phyloP scores from a whole-genome alignment of 192 early-diverging fungal species.

The Linnemannia hyalina region DNA sequence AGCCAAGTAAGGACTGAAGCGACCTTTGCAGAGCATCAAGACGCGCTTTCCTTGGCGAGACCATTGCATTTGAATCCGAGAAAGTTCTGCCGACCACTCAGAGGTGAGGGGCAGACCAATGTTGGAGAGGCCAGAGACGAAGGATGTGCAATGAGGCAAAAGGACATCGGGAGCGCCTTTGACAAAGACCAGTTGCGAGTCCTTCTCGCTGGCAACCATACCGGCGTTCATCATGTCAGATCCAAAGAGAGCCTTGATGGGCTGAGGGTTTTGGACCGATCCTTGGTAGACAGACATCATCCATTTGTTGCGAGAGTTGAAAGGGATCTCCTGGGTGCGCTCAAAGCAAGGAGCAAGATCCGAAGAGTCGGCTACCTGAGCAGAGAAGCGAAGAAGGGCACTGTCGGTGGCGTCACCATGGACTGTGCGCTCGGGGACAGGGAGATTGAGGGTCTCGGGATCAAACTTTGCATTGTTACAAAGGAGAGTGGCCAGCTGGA shows the following conservation, averaged over 20 bases:
- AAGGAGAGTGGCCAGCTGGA: conserved; percentile 61
- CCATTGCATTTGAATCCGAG: conserved; percentile 68
- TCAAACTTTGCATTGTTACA: conserved; percentile 79
- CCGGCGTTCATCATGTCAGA: conserved; percentile 14
- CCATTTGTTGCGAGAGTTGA: conserved; percentile 81
- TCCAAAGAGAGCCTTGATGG: conserved; percentile 29
- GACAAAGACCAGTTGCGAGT: conserved; percentile 62
- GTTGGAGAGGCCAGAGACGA: conserved; percentile 49
- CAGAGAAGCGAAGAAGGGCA: conserved; percentile 81
- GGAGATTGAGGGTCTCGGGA: conserved; percentile 49
- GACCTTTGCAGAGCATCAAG: conserved; percentile 44
- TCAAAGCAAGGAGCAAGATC: conserved; percentile 15
- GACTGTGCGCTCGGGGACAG: conserved; percentile 64
- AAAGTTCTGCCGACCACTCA: conserved; percentile 38
- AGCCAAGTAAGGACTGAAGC: conserved; percentile 16
- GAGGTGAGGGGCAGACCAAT: conserved; percentile 48
- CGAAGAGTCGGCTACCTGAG: conserved; percentile 56
- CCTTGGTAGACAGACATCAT: conserved; percentile 61
- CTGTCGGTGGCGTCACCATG: conserved; percentile 89
- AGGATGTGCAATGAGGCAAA: conserved; percentile 56
- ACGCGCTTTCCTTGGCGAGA: conserved; percentile 68
- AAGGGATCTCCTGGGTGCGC: conserved; percentile 66
- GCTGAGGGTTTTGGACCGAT: conserved; percentile 26
- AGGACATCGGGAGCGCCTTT: conserved; percentile 87
- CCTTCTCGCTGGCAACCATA: conserved; percentile 17